These are phyloP conservation scores for Prosopis cineraria DNA, from an alignment of 306 rosid species.

Conservation along the genomic window DNA sequence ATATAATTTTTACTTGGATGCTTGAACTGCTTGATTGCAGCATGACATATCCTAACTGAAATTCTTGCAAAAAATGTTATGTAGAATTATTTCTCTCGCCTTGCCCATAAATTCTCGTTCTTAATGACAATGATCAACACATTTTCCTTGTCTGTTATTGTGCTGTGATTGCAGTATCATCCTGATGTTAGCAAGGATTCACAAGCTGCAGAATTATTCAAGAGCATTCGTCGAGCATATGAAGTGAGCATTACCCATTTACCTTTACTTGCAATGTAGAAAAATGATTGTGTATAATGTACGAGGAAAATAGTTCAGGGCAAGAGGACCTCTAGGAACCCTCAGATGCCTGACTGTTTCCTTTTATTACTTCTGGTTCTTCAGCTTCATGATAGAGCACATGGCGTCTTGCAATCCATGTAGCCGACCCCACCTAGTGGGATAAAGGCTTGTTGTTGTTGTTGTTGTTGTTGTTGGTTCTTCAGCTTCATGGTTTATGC, in stretches of 20 bases:
- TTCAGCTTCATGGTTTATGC: not conserved
- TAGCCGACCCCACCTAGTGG: no score
- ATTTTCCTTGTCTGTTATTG: constrained; percentile 9
- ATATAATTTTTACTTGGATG: no score
- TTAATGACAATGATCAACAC: not conserved
- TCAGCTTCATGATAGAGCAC: no score
- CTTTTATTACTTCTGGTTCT: constrained; percentile 23
- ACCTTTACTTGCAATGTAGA: constrained; percentile 28
- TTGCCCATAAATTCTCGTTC: not conserved
- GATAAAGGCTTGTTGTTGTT: no score
- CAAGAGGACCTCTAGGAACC: constrained; percentile 16
- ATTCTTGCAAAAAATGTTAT: no score
- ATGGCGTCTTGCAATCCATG: no score
- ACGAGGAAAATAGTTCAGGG: constrained; percentile 12
- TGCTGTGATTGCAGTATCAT: constrained; percentile 67
- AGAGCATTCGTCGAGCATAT: constrained; percentile 73
- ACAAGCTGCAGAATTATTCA: constrained; percentile 72
- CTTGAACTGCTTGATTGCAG: no score
- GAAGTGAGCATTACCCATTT: constrained; percentile 56
- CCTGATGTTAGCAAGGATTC: constrained; percentile 91
- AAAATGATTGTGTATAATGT: constrained; percentile 20
- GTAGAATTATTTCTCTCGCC: constrained; percentile 6
- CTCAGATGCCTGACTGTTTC: constrained; percentile 12
- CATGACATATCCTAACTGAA: no score
- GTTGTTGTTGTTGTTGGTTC: no score